Base-by-base conservation (phyloP, 768 basidiomycete genomes). In the Hygrocybe coccinea region DNA sequence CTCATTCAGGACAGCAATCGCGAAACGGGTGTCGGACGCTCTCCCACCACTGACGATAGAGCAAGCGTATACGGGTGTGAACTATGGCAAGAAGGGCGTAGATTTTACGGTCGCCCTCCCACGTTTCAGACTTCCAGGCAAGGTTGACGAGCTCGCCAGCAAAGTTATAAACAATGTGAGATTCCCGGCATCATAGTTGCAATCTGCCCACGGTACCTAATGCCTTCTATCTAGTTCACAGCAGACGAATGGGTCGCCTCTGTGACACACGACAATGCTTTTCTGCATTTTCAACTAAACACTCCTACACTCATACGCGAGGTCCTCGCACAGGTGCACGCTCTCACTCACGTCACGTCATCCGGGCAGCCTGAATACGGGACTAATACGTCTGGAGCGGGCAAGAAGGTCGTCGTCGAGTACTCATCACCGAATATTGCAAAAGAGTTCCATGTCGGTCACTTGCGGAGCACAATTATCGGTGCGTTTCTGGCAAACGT, bases 361-460 rank as follows among this genome's bases (percentile, higher is more conserved):
- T 80, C 82, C 6, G 76, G 78, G 25, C 69, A 76, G 50, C 81
- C 86, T 6, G 82, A 85, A 38, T 99, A 93, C 64, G 95, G 95
- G n/a, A 79, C 82, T 2, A 95, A 92, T 68, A 74, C 75, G 25
- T 74, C 76, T 2, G 92, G 91, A 4, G 76, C 79, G 44, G 93
- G 93, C 10, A 94, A 97, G 74, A 90, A 83, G 49, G 73, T 89
- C 58, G 69, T 95, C 61, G 79, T 95, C 64, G 95, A 98, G 71
- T 98, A 91, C 71, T 97, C 93, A 1, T 91, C 90, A 2, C 95
- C 95, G 14, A 98, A 99, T 67, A 97, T 98, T 62, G 95, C 95
- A 17, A 99, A 99, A 69, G 87, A 88, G 4, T 98, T 98, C 83
- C 95, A 99, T 63, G 94, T 97, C 51, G 97, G 95, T 12, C 95